Conservation (phyloP, 2,329 filamentous ascomycete species). For the Fusarium sp. region DNA sequence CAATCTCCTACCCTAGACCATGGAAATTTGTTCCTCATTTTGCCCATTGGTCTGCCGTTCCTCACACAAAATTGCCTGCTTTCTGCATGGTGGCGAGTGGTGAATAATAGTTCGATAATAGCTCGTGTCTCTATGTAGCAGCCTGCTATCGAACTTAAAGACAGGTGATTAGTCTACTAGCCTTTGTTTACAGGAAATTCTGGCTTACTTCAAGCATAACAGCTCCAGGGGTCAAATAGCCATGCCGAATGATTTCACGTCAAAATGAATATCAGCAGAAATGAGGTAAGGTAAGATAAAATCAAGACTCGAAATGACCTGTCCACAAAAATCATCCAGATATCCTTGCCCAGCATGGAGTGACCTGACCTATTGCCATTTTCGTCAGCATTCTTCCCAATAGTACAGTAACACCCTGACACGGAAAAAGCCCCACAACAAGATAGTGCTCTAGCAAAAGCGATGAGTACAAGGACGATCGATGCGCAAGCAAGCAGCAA, state of each 20-base stretch:
- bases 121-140: not conserved
- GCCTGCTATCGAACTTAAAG: not conserved
- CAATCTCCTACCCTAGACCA: not conserved
- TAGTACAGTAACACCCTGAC: too few species aligned
- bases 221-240: too few species aligned
- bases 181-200: not conserved
- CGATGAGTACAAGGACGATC: not conserved
- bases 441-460: not conserved
- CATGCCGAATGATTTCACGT: too few species aligned
- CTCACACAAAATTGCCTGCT: not conserved
- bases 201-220: too few species aligned
- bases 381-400: too few species aligned
- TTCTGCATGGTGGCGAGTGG: not conserved
- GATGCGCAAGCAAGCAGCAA: not conserved
- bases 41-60: not conserved
- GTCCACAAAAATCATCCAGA: too few species aligned
- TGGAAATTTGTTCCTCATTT: not conserved
- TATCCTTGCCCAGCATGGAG: too few species aligned
- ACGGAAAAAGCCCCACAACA: too few species aligned
- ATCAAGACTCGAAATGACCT: too few species aligned
- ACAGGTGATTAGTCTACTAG: not conserved
- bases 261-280: too few species aligned
- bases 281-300: too few species aligned
- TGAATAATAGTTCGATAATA: not conserved
- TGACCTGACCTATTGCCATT: too few species aligned